Conservation (phyloP, 352 stramenopile genomes). For the Phytophthora chlamydospora region DNA sequence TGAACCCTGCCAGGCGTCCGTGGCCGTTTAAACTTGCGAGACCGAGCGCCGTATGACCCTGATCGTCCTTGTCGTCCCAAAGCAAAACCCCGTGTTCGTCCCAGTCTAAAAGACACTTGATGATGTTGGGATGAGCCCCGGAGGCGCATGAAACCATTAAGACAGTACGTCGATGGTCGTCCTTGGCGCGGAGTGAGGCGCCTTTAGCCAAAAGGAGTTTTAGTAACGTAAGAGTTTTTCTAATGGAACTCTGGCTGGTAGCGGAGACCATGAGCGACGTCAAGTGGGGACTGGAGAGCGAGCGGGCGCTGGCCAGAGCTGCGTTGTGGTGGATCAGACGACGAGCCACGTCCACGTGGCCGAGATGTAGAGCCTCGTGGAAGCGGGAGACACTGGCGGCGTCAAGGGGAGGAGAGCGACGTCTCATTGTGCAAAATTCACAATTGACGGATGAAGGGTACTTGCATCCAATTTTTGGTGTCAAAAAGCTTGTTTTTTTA, state of each 20-base stretch:
- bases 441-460: too few relatives aligned
- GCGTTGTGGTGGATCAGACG: constrained; percentile 26
- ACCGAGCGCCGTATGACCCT: constrained; percentile 25
- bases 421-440: constrained; percentile 15
- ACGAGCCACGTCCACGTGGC: constrained; percentile 17
- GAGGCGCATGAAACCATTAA: constrained; percentile 35
- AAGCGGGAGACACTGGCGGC: constrained; percentile 23
- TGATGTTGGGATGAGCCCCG: constrained; percentile 13
- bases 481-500: too few relatives aligned
- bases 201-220: constrained; percentile 36
- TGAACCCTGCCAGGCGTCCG: constrained; percentile 26
- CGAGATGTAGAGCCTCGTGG: constrained; percentile 23
- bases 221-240: constrained; percentile 16
- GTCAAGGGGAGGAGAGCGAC: constrained; percentile 2
- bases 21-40: constrained; percentile 29
- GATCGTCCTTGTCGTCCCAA: constrained; percentile 34
- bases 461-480: too few relatives aligned
- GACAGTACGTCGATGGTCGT: constrained; percentile 25
- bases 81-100: constrained; percentile 13
- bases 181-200: constrained; percentile 31
- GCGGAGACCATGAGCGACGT: constrained; percentile 36
- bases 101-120: constrained; percentile 35
- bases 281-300: constrained; percentile 10
- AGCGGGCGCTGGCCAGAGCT: constrained; percentile 26
- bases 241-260: constrained; percentile 1